A percentile compares a stretch with the other conserved stretches of the same genome.
Conservation (phyloP, 768 basidiomycete genomes). For the Leccinum truebloodii region DNA sequence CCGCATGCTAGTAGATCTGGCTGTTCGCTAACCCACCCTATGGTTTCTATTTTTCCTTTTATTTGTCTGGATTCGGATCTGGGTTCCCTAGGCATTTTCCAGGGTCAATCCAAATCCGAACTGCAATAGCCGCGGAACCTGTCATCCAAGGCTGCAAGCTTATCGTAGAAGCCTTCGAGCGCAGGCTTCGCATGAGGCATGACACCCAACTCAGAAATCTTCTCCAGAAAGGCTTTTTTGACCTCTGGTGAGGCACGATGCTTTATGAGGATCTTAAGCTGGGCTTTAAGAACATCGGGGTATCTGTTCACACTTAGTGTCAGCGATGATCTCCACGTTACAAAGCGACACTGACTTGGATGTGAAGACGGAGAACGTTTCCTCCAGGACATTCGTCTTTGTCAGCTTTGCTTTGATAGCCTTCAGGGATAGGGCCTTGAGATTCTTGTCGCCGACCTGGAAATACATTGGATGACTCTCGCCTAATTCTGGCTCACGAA, state of each 20-base stretch:
- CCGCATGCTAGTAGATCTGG: no score
- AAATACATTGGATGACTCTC: neutral
- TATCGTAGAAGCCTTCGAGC: slow-evolving; percentile 21
- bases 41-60: no score
- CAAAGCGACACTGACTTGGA: slow-evolving; percentile 17
- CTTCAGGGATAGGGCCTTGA: slow-evolving; percentile 18
- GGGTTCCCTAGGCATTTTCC: no score
- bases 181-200: slow-evolving; percentile 14
- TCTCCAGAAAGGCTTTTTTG: slow-evolving; percentile 17
- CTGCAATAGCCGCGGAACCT: no score
- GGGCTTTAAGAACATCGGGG: slow-evolving; percentile 19
- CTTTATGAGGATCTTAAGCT: slow-evolving; percentile 18
- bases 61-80: no score
- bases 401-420: slow-evolving; percentile 22
- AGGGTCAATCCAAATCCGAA: no score
- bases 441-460: slow-evolving; percentile 18
- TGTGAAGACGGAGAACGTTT: slow-evolving; percentile 31
- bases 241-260: slow-evolving; percentile 10
- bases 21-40: no score
- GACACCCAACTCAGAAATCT: slow-evolving; percentile 1
- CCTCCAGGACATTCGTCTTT: slow-evolving; percentile 24
- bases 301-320: slow-evolving; percentile 15
- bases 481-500: neutral
- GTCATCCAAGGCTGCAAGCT: slow-evolving; percentile 1
- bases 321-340: neutral